Evolutionary conservation across 2,329 filamentous ascomycete species (phyloP).

Genomic region (Verticillium albo-atrum): DNA sequence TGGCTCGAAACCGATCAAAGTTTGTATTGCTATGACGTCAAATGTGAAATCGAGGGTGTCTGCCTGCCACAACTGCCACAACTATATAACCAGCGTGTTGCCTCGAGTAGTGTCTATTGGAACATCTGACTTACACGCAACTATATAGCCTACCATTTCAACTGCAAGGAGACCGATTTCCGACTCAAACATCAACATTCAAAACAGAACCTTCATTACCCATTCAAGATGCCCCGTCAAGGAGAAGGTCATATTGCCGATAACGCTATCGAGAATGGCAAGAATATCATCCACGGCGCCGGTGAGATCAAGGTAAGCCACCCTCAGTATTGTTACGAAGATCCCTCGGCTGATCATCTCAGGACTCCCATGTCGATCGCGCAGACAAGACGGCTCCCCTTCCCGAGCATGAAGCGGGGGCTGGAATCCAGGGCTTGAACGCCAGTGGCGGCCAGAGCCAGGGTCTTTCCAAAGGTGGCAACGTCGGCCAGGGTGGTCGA

Average conservation of each 20-base stretch:
- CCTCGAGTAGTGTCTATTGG: no score
- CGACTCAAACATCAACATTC: neutral
- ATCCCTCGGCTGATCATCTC: neutral
- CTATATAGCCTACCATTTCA: no score
- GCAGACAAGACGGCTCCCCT: conserved; percentile 45
- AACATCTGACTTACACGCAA: no score
- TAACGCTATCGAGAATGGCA: conserved; percentile 36
- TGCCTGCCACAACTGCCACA: no score
- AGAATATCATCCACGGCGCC: conserved; percentile 40
- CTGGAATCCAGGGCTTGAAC: conserved; percentile 29
- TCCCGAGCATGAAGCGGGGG: conserved; percentile 41
- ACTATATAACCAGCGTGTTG: no score
- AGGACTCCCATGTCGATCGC: conserved; percentile 30
- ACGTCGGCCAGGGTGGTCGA: conserved; percentile 33
- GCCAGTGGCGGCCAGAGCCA: conserved; percentile 41
- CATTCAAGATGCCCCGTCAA: conserved; percentile 42
- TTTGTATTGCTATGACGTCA: neutral
- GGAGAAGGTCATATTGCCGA: conserved; percentile 40
- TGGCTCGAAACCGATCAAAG: no score
- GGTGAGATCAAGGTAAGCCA: conserved; percentile 30
- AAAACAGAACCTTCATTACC: neutral
- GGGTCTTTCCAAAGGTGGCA: conserved; percentile 32
- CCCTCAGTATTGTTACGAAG: neutral
- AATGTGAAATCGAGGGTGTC: neutral
- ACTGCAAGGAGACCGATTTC: neutral